Conservation (phyloP, 1,284 basidiomycete genomes). For the Marasmius tenuissimus region DNA sequence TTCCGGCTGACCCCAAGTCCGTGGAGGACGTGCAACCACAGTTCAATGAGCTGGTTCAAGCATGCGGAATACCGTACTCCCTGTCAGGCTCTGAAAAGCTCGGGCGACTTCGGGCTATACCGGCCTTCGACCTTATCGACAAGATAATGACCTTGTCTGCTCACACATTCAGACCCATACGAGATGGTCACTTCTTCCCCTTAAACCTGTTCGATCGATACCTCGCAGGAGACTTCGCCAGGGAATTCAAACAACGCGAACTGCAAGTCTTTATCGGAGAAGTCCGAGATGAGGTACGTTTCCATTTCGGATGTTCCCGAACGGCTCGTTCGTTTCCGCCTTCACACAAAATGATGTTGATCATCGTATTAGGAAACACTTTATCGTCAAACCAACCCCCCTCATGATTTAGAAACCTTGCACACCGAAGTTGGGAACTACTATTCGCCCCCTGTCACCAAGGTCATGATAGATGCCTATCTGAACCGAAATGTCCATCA, state of each 20-base stretch:
- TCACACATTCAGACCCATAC: constrained; percentile 14
- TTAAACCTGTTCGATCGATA: constrained; percentile 13
- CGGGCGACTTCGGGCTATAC: constrained; percentile 8
- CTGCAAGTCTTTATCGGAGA: constrained; percentile 13
- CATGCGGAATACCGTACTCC: constrained; percentile 7
- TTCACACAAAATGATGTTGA: not conserved
- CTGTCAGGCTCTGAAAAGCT: constrained; percentile 13
- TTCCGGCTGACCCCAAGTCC: constrained; percentile 15
- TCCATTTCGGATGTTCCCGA: not conserved
- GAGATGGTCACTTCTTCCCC: constrained; percentile 13
- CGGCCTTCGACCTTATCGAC: constrained; percentile 9
- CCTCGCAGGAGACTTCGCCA: constrained; percentile 11
- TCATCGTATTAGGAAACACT: constrained; percentile 10
- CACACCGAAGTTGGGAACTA: constrained; percentile 16
- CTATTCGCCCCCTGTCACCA: constrained; percentile 13
- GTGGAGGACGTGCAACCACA: constrained; percentile 14
- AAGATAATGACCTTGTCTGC: constrained; percentile 12
- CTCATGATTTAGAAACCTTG: constrained; percentile 10
- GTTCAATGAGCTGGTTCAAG: constrained; percentile 12
- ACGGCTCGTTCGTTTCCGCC: not conserved
- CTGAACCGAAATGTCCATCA: constrained; percentile 11
- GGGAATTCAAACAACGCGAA: constrained; percentile 10
- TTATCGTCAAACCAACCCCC: constrained; percentile 15
- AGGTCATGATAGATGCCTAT: constrained; percentile 11
- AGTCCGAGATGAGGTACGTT: constrained; percentile 13